A percentile compares a stretch with the other conserved stretches of the same genome.
phyloP scores from a whole-genome alignment of 1,139 yeast species.

The Diutina rugosa region DNA sequence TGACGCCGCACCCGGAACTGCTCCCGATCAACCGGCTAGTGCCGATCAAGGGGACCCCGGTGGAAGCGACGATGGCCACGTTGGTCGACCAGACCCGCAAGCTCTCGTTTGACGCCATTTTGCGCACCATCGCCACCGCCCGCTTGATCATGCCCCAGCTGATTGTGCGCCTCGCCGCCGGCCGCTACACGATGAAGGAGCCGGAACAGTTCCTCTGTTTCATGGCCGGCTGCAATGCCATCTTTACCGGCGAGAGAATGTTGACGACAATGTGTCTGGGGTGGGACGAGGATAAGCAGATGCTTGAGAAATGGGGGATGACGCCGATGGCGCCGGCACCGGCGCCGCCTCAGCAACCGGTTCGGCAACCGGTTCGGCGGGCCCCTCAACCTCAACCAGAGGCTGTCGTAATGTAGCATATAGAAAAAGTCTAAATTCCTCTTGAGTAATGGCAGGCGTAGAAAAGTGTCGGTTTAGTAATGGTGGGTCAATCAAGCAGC shows the following conservation, averaged over 20 bases:
- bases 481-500: no score
- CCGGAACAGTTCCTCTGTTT: conserved; percentile 64
- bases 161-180: conserved; percentile 68
- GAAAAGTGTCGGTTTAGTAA: no score
- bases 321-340: conserved; percentile 19
- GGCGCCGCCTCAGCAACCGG: no score
- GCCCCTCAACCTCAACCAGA: no score
- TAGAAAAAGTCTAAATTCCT: no score
- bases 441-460: no score
- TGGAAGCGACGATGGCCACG: conserved; percentile 40
- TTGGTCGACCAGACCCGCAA: conserved; percentile 8
- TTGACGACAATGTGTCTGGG: conserved; percentile 75
- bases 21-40: conserved; percentile 70
- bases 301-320: conserved; percentile 63
- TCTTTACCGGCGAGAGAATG: conserved; percentile 75
- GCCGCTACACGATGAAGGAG: conserved; percentile 72
- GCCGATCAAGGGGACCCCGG: conserved; percentile 72
- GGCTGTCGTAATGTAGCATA: no score
- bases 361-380: background rate
- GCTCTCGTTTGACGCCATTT: conserved; percentile 44
- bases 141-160: conserved; percentile 61
- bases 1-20: conserved; percentile 65
- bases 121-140: conserved; percentile 67
- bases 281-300: conserved; percentile 67
- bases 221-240: conserved; percentile 70